These are phyloP conservation scores for Fusarium austroafricanum DNA, from an alignment of 2,329 filamentous ascomycete genomes.

Conservation along the genomic window DNA sequence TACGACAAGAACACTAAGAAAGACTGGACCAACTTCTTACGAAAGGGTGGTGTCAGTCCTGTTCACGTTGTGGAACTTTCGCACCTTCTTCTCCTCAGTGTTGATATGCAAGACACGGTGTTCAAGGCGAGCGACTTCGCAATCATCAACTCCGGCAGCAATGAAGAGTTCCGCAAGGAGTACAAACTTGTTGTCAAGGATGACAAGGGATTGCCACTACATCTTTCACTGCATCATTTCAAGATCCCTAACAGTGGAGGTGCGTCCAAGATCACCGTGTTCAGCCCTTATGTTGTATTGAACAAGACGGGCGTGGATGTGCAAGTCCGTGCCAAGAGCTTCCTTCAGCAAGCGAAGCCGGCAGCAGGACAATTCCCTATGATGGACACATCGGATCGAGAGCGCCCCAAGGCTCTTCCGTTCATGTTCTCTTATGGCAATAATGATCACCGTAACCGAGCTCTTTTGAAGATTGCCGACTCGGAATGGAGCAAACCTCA, in stretches of 20 bases:
- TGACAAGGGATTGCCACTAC: constrained; percentile 80
- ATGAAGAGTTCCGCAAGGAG: constrained; percentile 90
- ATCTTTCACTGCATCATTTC: constrained; percentile 90
- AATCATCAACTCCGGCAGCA: constrained; percentile 91
- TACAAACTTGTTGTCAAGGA: constrained; percentile 84
- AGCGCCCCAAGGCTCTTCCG: constrained; percentile 80
- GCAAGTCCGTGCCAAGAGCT: constrained; percentile 87
- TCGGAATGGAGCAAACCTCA: constrained; percentile 98
- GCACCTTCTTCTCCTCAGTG: constrained; percentile 88
- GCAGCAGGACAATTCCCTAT: constrained; percentile 83
- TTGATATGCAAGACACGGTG: constrained; percentile 96
- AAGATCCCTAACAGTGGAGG: constrained; percentile 91
- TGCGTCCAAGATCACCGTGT: constrained; percentile 95
- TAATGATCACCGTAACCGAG: constrained; percentile 91
- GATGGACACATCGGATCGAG: constrained; percentile 59
- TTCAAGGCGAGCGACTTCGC: constrained; percentile 97
- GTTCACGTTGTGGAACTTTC: constrained; percentile 97
- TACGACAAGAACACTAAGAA: constrained; percentile 99
- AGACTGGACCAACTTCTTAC: constrained; percentile 98
- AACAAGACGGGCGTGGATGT: constrained; percentile 95
- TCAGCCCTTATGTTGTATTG: constrained; percentile 92
- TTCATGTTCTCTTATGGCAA: constrained; percentile 96
- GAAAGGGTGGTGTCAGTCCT: constrained; percentile 95
- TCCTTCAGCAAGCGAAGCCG: constrained; percentile 83
- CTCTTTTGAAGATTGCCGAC: constrained; percentile 85